Evolutionary conservation across 2,329 filamentous ascomycete genomes (phyloP).

Genomic region (Colletotrichum lindemuthianum): DNA sequence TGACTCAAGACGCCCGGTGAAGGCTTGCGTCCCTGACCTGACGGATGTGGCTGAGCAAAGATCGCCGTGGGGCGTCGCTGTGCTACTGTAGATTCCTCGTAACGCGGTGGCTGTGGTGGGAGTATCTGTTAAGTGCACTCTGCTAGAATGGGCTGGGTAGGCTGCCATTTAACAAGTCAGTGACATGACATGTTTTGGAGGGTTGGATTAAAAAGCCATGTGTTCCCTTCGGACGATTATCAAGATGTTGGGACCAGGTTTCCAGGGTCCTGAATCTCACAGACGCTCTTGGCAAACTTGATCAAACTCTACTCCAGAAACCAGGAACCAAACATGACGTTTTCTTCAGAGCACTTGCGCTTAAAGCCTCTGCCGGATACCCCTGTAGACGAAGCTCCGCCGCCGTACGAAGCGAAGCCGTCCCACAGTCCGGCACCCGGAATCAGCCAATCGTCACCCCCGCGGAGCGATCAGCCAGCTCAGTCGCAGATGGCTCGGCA

Average conservation of each 20-base stretch:
- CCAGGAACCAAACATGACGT: conserved; percentile 4
- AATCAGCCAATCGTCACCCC: neutral
- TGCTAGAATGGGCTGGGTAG: no score
- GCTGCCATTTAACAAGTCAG: neutral
- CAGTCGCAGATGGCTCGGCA: conserved; percentile 29
- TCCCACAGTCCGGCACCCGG: conserved; percentile 10
- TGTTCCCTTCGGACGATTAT: no score
- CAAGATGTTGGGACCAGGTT: no score
- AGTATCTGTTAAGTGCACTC: no score
- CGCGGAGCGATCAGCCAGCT: neutral
- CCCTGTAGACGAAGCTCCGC: conserved; percentile 25
- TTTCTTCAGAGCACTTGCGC: neutral
- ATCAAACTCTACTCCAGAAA: neutral
- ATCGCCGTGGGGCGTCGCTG: conserved; percentile 18
- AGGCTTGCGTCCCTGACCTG: neutral
- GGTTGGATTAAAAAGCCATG: no score
- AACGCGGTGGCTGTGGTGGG: conserved; percentile 26
- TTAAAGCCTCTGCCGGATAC: conserved; percentile 16
- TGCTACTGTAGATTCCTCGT: conserved; percentile 7
- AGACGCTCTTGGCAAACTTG: no score
- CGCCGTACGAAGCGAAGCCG: conserved; percentile 30
- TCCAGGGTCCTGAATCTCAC: no score
- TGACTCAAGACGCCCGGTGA: neutral
- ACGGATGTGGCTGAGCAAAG: conserved; percentile 25
- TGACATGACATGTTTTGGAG: conserved; percentile 3